phyloP scores from a whole-genome alignment of 176 grass and related monocot genomes.

The Stipa capillata region DNA sequence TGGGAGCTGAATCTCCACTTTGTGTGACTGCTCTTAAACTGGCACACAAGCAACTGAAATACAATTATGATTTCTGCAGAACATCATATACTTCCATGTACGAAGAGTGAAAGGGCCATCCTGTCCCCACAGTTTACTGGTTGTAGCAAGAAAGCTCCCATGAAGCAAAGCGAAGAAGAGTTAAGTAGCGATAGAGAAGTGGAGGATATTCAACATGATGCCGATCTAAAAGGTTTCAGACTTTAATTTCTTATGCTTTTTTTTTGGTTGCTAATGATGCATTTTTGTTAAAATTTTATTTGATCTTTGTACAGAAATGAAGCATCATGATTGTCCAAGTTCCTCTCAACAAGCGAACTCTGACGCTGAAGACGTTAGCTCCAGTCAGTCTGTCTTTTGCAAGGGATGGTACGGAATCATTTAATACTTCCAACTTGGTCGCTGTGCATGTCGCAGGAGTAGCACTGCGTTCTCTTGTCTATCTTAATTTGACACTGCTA shows the following conservation, averaged over 20 bases:
- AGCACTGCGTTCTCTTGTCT: no score
- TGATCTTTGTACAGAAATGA: conserved; percentile 23
- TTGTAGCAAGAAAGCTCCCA: neutral
- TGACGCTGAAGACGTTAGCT: neutral
- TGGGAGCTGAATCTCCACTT: neutral
- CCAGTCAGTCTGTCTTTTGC: conserved; percentile 10
- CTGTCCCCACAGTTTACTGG: conserved; percentile 9
- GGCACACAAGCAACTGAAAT: neutral
- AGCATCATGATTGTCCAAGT: conserved; percentile 8
- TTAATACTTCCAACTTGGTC: neutral
- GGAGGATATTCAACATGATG: conserved; percentile 1
- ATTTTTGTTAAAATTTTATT: neutral
- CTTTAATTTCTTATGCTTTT: neutral
- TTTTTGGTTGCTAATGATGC: conserved; percentile 11
- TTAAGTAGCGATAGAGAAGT: neutral
- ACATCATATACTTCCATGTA: neutral
- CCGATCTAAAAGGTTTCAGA: conserved; percentile 8
- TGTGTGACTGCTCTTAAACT: neutral
- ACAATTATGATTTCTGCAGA: conserved; percentile 12
- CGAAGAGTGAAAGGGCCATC: neutral
- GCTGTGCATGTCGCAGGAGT: no score
- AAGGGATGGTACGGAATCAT: conserved; percentile 8
- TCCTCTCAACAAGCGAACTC: neutral
- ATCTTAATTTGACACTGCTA: no score
- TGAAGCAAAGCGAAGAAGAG: conserved; percentile 21